Base-by-base conservation (phyloP, 306 rosid genomes). In the Citrullus mucosospermus region DNA sequence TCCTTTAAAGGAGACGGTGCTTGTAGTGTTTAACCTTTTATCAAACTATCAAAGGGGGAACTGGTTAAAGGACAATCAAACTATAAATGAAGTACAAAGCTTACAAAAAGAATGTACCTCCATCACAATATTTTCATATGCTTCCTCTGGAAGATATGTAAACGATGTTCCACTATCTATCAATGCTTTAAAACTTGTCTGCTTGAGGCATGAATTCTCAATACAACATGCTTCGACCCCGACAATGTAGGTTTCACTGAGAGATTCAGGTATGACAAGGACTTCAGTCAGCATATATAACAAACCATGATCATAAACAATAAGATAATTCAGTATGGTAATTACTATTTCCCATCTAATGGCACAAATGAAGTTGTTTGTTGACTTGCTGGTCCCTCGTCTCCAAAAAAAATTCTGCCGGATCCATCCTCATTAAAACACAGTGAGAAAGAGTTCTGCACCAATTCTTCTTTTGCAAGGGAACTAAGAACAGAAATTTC, bases 151-250 rank as follows among this genome's bases (percentile, higher is more conserved):
- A 79, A 94, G 95, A 82, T 89, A 88, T 10, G 98, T 90, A 86
- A 94, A 92, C 59, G 98, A 94, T 34, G 97, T 82, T 79, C 98
- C 98, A 5, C 95, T 94, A 79, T 95, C 98, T 87, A 92, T 85
- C 86, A 85, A 79, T 20, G 96, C 92, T 78, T 84, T 85, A 80
- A 95, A 95, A 84, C 82, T 83, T 25, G 93, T 78, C 83, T 83
- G 82, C 84, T 88, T 84, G 46, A 86, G 89, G 80, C 97, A 95
- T 36, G 91, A 85, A 72, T 83, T 83, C 58, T 84, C 85, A 18
- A 95, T 43, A 87, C 97, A 95, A 81, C 82, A 88, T 78, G 93
- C 83, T 79, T 95, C 91, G 88, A 92, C 93, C 51, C 92, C 97
- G 67, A 92, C 76, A 28, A 88, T 75, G 77, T 94, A 94, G 46